A percentile compares a stretch with the other conserved stretches of the same genome.
Conservation (phyloP, 1,284 basidiomycete genomes). For the Austroboletus novae-zelandiae region DNA sequence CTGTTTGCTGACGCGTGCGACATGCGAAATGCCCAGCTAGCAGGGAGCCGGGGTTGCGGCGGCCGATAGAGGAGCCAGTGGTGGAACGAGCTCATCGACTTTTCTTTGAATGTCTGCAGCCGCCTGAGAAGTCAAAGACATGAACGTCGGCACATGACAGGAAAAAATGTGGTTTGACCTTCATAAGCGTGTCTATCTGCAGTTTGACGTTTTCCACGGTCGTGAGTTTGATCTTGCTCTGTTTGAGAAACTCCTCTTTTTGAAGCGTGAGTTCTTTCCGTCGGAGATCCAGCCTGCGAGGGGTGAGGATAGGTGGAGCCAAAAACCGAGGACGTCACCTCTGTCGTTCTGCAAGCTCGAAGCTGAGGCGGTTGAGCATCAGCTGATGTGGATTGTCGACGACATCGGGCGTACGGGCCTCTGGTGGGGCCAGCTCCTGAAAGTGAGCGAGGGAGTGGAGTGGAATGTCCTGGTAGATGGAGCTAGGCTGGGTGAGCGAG, state of each 20-base stretch:
- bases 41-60: constrained; percentile 22
- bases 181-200: constrained; percentile 71
- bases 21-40: constrained; percentile 10
- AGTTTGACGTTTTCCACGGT: constrained; percentile 72
- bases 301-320: constrained; percentile 7
- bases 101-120: constrained; percentile 71
- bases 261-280: constrained; percentile 61
- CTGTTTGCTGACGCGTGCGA: background rate
- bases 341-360: constrained; percentile 79
- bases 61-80: constrained; percentile 18
- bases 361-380: constrained; percentile 77
- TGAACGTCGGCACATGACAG: constrained; percentile 13
- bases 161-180: constrained; percentile 42
- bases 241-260: constrained; percentile 72
- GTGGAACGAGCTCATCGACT: constrained; percentile 63
- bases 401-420: constrained; percentile 57
- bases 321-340: constrained; percentile 42
- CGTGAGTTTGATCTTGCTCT: constrained; percentile 61
- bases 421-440: constrained; percentile 59
- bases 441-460: constrained; percentile 69
- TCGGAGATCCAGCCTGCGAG: constrained; percentile 58
- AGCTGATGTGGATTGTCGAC: constrained; percentile 70
- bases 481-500: constrained; percentile 41
- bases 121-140: constrained; percentile 40
- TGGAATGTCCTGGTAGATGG: constrained; percentile 78